Conservation (phyloP, 768 basidiomycete genomes). For the Lanmaoa pseudosensibilis region DNA sequence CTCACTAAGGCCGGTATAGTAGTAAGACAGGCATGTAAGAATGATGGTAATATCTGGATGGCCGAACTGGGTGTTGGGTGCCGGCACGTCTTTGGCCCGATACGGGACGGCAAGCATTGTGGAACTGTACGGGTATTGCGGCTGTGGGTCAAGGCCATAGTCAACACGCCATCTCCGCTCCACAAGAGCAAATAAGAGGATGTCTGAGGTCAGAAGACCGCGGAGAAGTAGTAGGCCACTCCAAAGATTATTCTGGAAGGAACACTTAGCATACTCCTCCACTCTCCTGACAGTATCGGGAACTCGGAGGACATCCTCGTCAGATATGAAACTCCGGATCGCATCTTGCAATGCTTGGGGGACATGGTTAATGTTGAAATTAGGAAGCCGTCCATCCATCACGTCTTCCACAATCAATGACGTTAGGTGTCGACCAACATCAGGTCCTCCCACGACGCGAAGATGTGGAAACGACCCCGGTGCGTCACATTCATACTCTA, state of each 20-base stretch:
- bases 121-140: no score
- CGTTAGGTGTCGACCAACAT: background rate
- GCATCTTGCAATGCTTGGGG: no score
- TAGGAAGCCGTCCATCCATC: conserved; percentile 8
- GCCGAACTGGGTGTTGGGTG: conserved; percentile 33
- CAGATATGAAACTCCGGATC: background rate
- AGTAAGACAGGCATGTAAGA: conserved; percentile 36
- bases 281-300: background rate
- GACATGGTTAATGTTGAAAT: conserved; percentile 17
- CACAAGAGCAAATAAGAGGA: conserved; percentile 25
- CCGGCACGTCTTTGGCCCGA: conserved; percentile 36
- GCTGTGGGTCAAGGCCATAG: conserved; percentile 28
- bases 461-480: conserved; percentile 10
- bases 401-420: conserved; percentile 2
- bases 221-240: conserved; percentile 20
- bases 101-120: conserved; percentile 36
- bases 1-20: conserved; percentile 18
- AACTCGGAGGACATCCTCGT: background rate
- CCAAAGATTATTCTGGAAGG: background rate
- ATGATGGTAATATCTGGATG: conserved; percentile 36
- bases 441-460: background rate
- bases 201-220: conserved; percentile 30
- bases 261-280: background rate
- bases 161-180: conserved; percentile 37
- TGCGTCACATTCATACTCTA: background rate